Base-by-base conservation (phyloP, 345 rosid genomes). In the Pseudoturritis turrita region DNA sequence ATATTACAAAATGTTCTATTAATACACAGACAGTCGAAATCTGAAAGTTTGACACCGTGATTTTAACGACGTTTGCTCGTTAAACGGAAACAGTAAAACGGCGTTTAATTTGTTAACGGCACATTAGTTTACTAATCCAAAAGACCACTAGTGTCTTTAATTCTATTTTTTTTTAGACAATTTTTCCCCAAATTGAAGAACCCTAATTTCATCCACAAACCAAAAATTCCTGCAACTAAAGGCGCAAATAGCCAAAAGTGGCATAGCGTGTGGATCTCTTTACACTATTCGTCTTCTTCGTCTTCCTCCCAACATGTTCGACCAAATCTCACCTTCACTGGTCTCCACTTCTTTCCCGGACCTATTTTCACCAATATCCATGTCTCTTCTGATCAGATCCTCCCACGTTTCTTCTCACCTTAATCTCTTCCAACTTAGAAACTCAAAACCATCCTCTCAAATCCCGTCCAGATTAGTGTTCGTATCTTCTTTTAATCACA, bases 301-400 rank as follows among this genome's bases (percentile, higher is more conserved):
- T 37, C 65, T 6, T 67, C 29, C 46, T 23, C 31, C 58, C 62
- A 71, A 43, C 44, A 79, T 70, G 79, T n/a, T 54, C 57, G n/a
- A 76, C 74, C 67, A 72, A 69, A 59, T 72, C 52, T 53, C 72
- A 37, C 52, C 59, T 41, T 57, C 78, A 59, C 71, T 12, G 56
- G 41, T 29, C 59, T 47, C 77, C 79, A n/a, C 84, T 72, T 79
- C 75, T 33, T 46, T 74, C 79, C 10, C 68, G 3, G 7, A 41
- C 4, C 23, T 25, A 39, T 22, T 15, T 53, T 12, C 10, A 56
- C 14, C 43, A 44, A 26, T 46, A 19, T 70, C 4, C 75, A 80
- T 88, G 88, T 79, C 96, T 78, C 76, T 88, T 23, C 77, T 89
- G 47, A 71, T 84, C 68, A 83, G 40, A 79, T 80, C 82, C 61